Evolutionary conservation across 768 basidiomycete genomes (phyloP).

Genomic region (Pisolithus microcarpus): DNA sequence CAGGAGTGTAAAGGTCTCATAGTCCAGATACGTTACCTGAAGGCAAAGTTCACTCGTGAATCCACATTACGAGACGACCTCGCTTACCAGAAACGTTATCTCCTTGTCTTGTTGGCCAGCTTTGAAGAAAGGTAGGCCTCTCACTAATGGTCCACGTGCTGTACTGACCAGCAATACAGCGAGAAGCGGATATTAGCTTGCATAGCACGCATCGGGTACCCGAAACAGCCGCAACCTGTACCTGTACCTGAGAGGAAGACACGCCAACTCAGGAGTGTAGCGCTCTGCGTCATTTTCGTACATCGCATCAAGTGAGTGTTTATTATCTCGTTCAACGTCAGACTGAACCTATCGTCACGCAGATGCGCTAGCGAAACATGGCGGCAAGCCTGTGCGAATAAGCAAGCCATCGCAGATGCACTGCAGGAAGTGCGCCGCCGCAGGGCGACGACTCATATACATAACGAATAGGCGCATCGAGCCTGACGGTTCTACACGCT

Average conservation of each 20-base stretch:
- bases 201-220: slow-evolving; percentile 69
- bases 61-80: slow-evolving; percentile 69
- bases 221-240: slow-evolving; percentile 33
- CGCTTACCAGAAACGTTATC: slow-evolving; percentile 82
- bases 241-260: slow-evolving; percentile 33
- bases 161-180: slow-evolving; percentile 27
- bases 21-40: slow-evolving; percentile 85
- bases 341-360: slow-evolving; percentile 5
- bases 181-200: slow-evolving; percentile 68
- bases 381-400: slow-evolving; percentile 55
- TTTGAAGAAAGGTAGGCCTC: slow-evolving; percentile 60
- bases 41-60: slow-evolving; percentile 87
- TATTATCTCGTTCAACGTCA: not conserved
- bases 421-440: slow-evolving; percentile 62
- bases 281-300: slow-evolving; percentile 55
- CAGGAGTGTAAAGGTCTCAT: slow-evolving; percentile 88
- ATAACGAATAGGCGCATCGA: slow-evolving; percentile 3
- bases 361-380: slow-evolving; percentile 60
- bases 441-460: slow-evolving; percentile 24
- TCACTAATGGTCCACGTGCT: not conserved
- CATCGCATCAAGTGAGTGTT: slow-evolving; percentile 52
- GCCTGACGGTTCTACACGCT: not conserved
- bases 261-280: slow-evolving; percentile 51
- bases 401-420: slow-evolving; percentile 56
- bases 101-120: slow-evolving; percentile 62